These are phyloP conservation scores for Calcarisporium arbuscula DNA, from an alignment of 2,329 filamentous ascomycete genomes.

Conservation along the genomic window DNA sequence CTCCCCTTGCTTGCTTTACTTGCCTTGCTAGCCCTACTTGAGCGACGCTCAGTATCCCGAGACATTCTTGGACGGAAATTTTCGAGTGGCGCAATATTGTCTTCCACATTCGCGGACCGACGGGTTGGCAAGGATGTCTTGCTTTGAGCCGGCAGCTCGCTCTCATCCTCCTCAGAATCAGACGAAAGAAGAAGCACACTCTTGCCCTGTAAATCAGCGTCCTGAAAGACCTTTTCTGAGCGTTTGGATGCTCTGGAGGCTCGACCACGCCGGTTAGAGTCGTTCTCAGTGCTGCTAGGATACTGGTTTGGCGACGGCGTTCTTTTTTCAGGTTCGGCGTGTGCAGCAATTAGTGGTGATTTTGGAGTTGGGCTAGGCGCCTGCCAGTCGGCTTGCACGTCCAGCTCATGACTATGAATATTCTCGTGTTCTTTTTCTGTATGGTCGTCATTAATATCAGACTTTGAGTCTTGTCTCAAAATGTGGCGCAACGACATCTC, in stretches of 20 bases:
- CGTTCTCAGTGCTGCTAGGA: conserved; percentile 38
- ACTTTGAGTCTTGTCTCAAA: conserved; percentile 18
- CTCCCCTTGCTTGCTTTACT: conserved; percentile 15
- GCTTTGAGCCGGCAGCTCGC: conserved; percentile 8
- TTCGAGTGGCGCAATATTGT: conserved; percentile 7
- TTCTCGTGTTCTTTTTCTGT: no score
- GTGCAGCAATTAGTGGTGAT: conserved; percentile 3
- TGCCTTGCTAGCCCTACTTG: not conserved
- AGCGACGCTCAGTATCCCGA: conserved; percentile 14
- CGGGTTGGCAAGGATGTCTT: not conserved
- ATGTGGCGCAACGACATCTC: conserved; percentile 45
- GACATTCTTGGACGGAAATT: conserved; percentile 10
- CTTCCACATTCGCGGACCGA: conserved; percentile 1
- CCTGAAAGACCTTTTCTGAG: conserved; percentile 39
- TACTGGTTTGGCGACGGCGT: conserved; percentile 13
- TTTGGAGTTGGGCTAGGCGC: conserved; percentile 9
- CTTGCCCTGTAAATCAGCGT: conserved; percentile 46
- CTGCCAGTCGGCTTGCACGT: conserved; percentile 2
- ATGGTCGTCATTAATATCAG: conserved; percentile 7
- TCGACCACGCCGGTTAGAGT: conserved; percentile 49
- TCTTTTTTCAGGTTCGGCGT: conserved; percentile 17
- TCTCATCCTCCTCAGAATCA: conserved; percentile 46
- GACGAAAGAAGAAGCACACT: conserved; percentile 53
- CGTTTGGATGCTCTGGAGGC: conserved; percentile 47
- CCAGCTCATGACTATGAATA: no score